A percentile compares a stretch with the other conserved stretches of the same genome.
phyloP scores from a whole-genome alignment of 2,329 filamentous ascomycete species.

The Teratosphaeriaceae sp. region DNA sequence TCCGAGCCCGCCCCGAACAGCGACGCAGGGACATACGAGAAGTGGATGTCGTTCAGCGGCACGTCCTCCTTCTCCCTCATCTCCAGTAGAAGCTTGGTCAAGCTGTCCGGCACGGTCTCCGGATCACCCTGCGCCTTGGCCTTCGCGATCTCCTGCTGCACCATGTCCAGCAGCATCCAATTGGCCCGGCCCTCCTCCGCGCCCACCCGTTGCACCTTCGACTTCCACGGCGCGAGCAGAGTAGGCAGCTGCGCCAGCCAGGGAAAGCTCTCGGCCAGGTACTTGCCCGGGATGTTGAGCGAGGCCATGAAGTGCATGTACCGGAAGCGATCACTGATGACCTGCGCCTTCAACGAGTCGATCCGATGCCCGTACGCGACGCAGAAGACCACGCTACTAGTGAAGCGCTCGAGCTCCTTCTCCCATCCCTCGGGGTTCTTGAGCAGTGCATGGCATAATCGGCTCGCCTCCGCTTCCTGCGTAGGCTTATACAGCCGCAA shows the following conservation, averaged over 20 bases:
- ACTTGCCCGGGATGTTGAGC: conserved; percentile 41
- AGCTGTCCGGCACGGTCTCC: conserved; percentile 33
- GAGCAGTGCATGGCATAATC: conserved; percentile 40
- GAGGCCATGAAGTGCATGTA: conserved; percentile 45
- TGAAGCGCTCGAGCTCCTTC: conserved; percentile 42
- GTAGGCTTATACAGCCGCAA: conserved; percentile 41
- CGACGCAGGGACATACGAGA: conserved; percentile 39
- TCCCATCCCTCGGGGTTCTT: conserved; percentile 37
- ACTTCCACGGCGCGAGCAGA: conserved; percentile 43
- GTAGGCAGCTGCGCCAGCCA: conserved; percentile 39
- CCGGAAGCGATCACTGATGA: conserved; percentile 42
- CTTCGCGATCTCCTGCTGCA: conserved; percentile 33
- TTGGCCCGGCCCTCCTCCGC: conserved; percentile 35
- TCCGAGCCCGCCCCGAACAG: conserved; percentile 46
- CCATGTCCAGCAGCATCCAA: conserved; percentile 35
- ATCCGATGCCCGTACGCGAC: conserved; percentile 47
- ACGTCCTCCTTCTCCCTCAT: conserved; percentile 33
- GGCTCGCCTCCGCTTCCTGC: conserved; percentile 44
- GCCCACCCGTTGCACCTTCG: conserved; percentile 35
- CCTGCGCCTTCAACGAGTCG: conserved; percentile 40
- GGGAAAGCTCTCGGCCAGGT: conserved; percentile 43
- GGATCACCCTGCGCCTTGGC: conserved; percentile 28
- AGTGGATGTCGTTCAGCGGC: conserved; percentile 35
- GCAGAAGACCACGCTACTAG: conserved; percentile 44
- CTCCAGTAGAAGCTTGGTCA: conserved; percentile 41